phyloP scores from a whole-genome alignment of 1,284 basidiomycete genomes.

The Thecaphora thlaspeos region DNA sequence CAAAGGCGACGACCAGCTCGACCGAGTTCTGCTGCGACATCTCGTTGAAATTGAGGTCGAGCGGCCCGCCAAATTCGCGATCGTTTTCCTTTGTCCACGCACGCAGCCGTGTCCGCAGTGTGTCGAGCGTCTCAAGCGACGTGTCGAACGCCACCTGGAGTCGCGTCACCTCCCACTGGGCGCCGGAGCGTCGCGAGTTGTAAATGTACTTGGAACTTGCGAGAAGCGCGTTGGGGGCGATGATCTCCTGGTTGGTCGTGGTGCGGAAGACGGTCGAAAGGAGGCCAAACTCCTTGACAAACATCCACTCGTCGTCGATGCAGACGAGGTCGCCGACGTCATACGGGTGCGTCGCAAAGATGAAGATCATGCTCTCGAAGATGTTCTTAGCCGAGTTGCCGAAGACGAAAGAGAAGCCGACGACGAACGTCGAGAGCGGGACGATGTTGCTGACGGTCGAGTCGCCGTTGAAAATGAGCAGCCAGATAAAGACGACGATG shows the following conservation, averaged over 20 bases:
- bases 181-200: constrained; percentile 56
- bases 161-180: constrained; percentile 74
- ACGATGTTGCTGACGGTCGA: constrained; percentile 75
- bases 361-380: constrained; percentile 69
- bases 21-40: constrained; percentile 55
- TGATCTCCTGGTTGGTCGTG: constrained; percentile 73
- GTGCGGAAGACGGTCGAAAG: constrained; percentile 77
- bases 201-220: constrained; percentile 73
- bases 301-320: constrained; percentile 56
- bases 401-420: constrained; percentile 62
- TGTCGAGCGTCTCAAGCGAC: constrained; percentile 63
- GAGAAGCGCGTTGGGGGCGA: constrained; percentile 76
- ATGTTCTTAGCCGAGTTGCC: constrained; percentile 77
- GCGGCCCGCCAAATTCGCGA: constrained; percentile 61
- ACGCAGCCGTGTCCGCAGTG: constrained; percentile 66
- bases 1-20: constrained; percentile 65
- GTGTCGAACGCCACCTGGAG: constrained; percentile 55
- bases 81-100: constrained; percentile 68
- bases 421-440: constrained; percentile 74
- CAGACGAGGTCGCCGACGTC: constrained; percentile 57
- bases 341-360: constrained; percentile 66
- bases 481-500: constrained; percentile 69
- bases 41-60: constrained; percentile 55
- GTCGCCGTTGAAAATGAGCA: constrained; percentile 74
- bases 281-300: constrained; percentile 66